Evolutionary conservation across 2,329 filamentous ascomycete species (phyloP).

Genomic region (Aspergillus arachidicola): DNA sequence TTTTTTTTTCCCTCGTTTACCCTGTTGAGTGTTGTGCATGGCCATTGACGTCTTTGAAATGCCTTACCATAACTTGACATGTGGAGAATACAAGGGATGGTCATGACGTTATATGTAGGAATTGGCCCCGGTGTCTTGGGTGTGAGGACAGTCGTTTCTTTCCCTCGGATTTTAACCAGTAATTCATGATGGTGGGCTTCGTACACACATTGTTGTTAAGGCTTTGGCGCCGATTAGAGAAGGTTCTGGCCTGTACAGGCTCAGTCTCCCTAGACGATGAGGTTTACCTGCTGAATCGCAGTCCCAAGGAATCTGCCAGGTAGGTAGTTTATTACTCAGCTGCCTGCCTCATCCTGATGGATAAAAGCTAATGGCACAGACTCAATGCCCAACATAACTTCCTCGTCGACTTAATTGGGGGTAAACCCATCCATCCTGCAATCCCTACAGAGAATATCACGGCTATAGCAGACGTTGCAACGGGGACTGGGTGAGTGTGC

Average conservation of each 20-base stretch:
- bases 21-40: neutral
- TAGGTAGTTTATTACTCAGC: slow-evolving; percentile 9
- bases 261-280: neutral
- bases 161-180: neutral
- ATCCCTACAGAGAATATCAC: slow-evolving; percentile 23
- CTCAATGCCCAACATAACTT: slow-evolving; percentile 31
- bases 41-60: neutral
- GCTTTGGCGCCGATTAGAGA: neutral
- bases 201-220: neutral
- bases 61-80: neutral
- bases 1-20: neutral
- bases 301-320: slow-evolving; percentile 25
- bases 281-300: slow-evolving; percentile 25
- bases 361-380: slow-evolving; percentile 8
- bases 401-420: slow-evolving; percentile 23
- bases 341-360: too few species aligned
- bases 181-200: neutral
- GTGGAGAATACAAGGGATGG: neutral
- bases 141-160: neutral
- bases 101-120: neutral
- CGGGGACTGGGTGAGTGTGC: slow-evolving; percentile 31
- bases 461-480: slow-evolving; percentile 29
- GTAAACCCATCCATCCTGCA: slow-evolving; percentile 26
- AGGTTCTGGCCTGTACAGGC: neutral
- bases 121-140: neutral